Conservation (phyloP, 192 early-diverging fungal species). For the Backusella sp. region DNA sequence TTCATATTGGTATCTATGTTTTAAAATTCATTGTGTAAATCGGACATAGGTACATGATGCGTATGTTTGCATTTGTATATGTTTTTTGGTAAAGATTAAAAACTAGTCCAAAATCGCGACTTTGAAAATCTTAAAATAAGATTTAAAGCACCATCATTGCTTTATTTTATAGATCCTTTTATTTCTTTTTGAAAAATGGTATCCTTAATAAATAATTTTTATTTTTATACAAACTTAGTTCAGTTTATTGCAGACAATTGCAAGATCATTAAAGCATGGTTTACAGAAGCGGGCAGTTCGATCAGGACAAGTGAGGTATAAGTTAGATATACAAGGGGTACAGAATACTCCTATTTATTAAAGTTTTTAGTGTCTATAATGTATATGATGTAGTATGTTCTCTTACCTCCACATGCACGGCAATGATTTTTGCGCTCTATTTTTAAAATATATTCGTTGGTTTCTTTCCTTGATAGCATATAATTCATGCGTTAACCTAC, state of each 20-base stretch:
- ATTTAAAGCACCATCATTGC: too few relatives aligned
- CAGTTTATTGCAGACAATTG: neutral
- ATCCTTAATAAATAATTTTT: neutral
- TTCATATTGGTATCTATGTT: too few relatives aligned
- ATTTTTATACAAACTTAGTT: neutral
- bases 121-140: too few relatives aligned
- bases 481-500: constrained; percentile 9
- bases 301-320: constrained; percentile 17
- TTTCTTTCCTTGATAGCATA: neutral
- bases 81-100: neutral
- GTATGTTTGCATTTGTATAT: too few relatives aligned
- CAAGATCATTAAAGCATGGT: constrained; percentile 9
- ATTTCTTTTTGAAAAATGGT: neutral
- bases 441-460: neutral
- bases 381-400: neutral
- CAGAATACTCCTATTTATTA: constrained; percentile 18
- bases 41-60: too few relatives aligned
- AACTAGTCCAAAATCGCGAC: too few relatives aligned
- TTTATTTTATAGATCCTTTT: neutral
- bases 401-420: constrained; percentile 52
- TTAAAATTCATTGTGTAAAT: too few relatives aligned
- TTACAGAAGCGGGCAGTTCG: constrained; percentile 22
- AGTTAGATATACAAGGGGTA: constrained; percentile 9
- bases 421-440: constrained; percentile 52
- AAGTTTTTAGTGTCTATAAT: neutral